phyloP scores from a whole-genome alignment of 768 basidiomycete species.

The Termitomyces heimii region DNA sequence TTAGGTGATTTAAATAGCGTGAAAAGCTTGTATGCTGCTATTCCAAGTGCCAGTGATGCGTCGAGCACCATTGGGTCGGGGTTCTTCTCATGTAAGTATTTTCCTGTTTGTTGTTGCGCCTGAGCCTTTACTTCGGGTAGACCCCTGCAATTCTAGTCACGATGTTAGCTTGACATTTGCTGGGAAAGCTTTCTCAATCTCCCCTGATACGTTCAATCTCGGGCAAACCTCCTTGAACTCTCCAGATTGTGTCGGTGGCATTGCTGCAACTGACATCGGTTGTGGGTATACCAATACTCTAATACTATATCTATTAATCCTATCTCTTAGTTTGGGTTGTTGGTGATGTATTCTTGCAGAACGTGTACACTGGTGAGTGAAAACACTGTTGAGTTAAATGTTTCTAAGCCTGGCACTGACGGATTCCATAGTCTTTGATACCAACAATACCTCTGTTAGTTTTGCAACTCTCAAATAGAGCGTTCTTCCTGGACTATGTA shows the following conservation, averaged over 20 bases:
- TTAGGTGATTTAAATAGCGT: slow-evolving; percentile 25
- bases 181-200: slow-evolving; percentile 34
- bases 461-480: slow-evolving; percentile 37
- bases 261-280: slow-evolving; percentile 12
- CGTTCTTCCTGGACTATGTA: neutral
- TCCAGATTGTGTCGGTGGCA: slow-evolving; percentile 44
- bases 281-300: neutral
- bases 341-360: slow-evolving; percentile 38
- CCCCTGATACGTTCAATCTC: slow-evolving; percentile 35
- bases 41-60: slow-evolving; percentile 25
- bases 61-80: slow-evolving; percentile 19
- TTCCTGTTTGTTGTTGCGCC: neutral
- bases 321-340: slow-evolving; percentile 26
- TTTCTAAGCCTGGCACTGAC: neutral
- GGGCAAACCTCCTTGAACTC: slow-evolving; percentile 43
- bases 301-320: neutral
- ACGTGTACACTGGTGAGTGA: slow-evolving; percentile 32
- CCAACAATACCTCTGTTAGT: slow-evolving; percentile 28
- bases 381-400: neutral
- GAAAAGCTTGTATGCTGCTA: slow-evolving; percentile 21
- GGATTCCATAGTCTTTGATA: slow-evolving; percentile 27
- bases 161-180: slow-evolving; percentile 32
- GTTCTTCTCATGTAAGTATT: slow-evolving; percentile 22
- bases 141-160: slow-evolving; percentile 22
- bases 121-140: slow-evolving; percentile 8